Evolutionary conservation across 2,329 filamentous ascomycete species (phyloP).

Genomic region (Triangularia verruculosa): DNA sequence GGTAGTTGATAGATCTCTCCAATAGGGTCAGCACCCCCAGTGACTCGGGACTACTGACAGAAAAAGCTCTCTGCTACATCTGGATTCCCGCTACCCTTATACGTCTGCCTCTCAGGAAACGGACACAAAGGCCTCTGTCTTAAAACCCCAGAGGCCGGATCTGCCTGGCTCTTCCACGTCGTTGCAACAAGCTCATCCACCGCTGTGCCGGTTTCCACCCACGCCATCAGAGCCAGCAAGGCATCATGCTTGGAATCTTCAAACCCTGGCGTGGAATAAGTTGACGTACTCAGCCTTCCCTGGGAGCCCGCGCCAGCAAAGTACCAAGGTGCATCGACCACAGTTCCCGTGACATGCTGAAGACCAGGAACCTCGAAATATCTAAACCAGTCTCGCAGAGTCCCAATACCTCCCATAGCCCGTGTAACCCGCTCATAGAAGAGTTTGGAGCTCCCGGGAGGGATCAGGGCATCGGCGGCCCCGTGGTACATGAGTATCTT

Average conservation of each 20-base stretch:
- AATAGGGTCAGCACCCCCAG: too few relatives aligned
- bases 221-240: conserved; percentile 35
- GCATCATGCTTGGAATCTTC: conserved; percentile 37
- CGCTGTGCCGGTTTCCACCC: conserved; percentile 33
- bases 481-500: conserved; percentile 49
- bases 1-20: too few relatives aligned
- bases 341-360: conserved; percentile 42
- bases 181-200: conserved; percentile 29
- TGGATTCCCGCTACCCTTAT: conserved; percentile 31
- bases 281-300: conserved; percentile 29
- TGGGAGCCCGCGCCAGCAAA: conserved; percentile 36
- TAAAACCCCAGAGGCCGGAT: conserved; percentile 32
- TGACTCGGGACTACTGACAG: too few relatives aligned
- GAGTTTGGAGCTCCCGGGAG: conserved; percentile 34
- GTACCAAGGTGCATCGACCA: conserved; percentile 41
- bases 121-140: conserved; percentile 43
- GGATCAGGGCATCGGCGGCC: conserved; percentile 40
- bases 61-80: conserved; percentile 31
- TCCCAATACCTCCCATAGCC: conserved; percentile 31
- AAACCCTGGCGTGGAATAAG: conserved; percentile 38
- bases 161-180: conserved; percentile 21
- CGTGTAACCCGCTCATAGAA: conserved; percentile 43
- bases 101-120: conserved; percentile 33
- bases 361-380: conserved; percentile 55
- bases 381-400: conserved; percentile 47